These are phyloP conservation scores for Chamaecrista fasciculata DNA, from an alignment of 306 rosid genomes.

Conservation along the genomic window DNA sequence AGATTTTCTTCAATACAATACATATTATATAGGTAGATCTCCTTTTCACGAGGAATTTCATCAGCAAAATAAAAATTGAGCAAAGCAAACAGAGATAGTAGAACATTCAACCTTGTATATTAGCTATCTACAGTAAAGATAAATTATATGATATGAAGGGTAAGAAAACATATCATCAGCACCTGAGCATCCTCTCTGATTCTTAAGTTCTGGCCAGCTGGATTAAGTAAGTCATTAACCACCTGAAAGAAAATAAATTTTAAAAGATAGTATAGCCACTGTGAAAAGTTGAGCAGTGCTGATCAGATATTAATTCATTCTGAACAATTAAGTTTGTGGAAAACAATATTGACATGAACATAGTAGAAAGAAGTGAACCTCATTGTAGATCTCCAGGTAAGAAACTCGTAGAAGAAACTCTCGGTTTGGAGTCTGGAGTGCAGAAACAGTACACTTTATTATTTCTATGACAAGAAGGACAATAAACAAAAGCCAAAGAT, in stretches of 20 bases:
- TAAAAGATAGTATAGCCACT: conserved; percentile 4
- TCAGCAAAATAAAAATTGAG: conserved; percentile 8
- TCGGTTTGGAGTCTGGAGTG: conserved; percentile 83
- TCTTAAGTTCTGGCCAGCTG: conserved; percentile 97
- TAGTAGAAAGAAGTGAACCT: conserved; percentile 54
- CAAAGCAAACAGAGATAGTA: conserved; percentile 14
- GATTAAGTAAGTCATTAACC: conserved; percentile 92
- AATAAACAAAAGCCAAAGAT: conserved; percentile 25
- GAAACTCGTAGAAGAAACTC: conserved; percentile 97
- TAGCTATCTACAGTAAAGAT: conserved; percentile 17
- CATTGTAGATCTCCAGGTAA: conserved; percentile 96
- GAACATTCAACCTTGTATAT: conserved; percentile 6
- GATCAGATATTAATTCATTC: conserved; percentile 32
- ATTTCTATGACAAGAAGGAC: conserved; percentile 29
- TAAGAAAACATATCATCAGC: conserved; percentile 20
- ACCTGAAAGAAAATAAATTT: conserved; percentile 58
- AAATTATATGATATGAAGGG: conserved; percentile 20
- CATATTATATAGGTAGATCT: conserved; percentile 7
- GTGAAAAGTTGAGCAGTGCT: conserved; percentile 24
- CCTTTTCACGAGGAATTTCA: conserved; percentile 22
- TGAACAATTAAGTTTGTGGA: conserved; percentile 12
- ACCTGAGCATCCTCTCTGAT: conserved; percentile 99
- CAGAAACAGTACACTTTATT: conserved; percentile 29
- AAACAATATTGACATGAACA: conserved; percentile 19
- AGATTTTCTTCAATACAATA: conserved; percentile 23